Evolutionary conservation across 2,329 filamentous ascomycete species (phyloP), one percentile per base, ranked within the genome.

Genomic region (Aotearoamyces nothofagi): DNA sequence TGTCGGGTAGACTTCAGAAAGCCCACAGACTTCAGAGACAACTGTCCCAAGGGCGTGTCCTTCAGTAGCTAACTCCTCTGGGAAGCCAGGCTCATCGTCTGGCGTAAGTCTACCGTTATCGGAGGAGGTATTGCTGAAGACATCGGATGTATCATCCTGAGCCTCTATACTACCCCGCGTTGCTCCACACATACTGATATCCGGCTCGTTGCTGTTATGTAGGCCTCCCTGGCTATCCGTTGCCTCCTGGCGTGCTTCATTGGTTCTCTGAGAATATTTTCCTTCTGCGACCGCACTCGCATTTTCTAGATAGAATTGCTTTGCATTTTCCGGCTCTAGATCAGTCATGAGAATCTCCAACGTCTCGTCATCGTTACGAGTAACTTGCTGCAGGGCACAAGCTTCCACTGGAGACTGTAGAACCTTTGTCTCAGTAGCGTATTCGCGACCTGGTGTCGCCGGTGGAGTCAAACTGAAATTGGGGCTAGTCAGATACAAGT

Each of bases 401-500:
- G 9, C 9, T 11, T 39, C 40, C 6, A 40, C 32, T 9, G 51
- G 50, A 15, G 55, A 44, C 5, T 42, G 43, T 31, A 51, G 27
- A 3, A 45, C 26, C 31, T 47, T 50, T 4, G 48, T 50, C 33
- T 47, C 43, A 7, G 47, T 50, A 4, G 29, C 26, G 36, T 60
- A 58, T 29, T 69, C 57, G 17, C 50, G 47, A 25, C 68, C 60
- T 5, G 87, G 86, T 8, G 80, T 92, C 16, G 74, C 64, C 32
- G 87, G 86, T 4, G 86, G 84, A 1, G 86, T 92, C 39, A 92
- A 62, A 30, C 69, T 61, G 26, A 70, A 76, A 50, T 78, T 76
- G 11, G 90, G 87, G 29, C 82, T 82, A 9, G 90, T 96, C 46
- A 96, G 76, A 59, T 98, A 98, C 32, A 98, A 63, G 52, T 96